Percentiles rank a stretch among this genome's conserved stretches.
These are phyloP conservation scores for Fraxinus xanthoxyloides DNA, from an alignment of 305 asterid genomes.

Conservation along the genomic window DNA sequence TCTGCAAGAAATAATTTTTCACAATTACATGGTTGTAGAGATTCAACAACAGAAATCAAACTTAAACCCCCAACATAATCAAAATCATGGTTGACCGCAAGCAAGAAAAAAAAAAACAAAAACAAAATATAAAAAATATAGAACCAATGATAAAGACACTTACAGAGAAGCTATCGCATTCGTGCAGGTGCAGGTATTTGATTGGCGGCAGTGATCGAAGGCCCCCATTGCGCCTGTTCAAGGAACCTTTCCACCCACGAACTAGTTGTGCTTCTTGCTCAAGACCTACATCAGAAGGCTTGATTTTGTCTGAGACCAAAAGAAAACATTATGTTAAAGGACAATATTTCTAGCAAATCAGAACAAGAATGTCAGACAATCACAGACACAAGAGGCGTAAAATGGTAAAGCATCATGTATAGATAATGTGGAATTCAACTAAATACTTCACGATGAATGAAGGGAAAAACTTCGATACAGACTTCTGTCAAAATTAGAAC, in stretches of 20 bases:
- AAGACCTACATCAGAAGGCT: conserved; percentile 98
- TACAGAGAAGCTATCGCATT: conserved; percentile 87
- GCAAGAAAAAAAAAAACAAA: conserved; percentile 3
- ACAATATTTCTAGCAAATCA: conserved; percentile 16
- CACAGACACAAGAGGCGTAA: background rate
- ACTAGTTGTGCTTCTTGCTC: conserved; percentile 90
- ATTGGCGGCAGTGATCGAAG: conserved; percentile 54
- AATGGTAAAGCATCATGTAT: background rate
- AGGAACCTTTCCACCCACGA: conserved; percentile 67
- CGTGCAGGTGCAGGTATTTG: conserved; percentile 82
- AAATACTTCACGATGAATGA: background rate
- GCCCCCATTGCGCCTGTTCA: conserved; percentile 52
- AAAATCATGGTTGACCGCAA: conserved; percentile 2
- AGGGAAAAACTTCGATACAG: background rate
- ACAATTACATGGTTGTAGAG: conserved; percentile 2
- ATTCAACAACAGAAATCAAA: conserved; percentile 1
- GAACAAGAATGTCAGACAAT: background rate
- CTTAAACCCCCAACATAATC: background rate
- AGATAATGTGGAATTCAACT: background rate
- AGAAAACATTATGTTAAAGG: conserved; percentile 23
- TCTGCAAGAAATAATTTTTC: conserved; percentile 36
- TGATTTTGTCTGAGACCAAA: conserved; percentile 75
- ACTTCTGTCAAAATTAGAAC: background rate
- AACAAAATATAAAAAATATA: conserved; percentile 7
- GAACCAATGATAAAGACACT: conserved; percentile 30